Evolutionary conservation across 176 grass and related monocot genomes (phyloP).

Genomic region (Avena sativa): DNA sequence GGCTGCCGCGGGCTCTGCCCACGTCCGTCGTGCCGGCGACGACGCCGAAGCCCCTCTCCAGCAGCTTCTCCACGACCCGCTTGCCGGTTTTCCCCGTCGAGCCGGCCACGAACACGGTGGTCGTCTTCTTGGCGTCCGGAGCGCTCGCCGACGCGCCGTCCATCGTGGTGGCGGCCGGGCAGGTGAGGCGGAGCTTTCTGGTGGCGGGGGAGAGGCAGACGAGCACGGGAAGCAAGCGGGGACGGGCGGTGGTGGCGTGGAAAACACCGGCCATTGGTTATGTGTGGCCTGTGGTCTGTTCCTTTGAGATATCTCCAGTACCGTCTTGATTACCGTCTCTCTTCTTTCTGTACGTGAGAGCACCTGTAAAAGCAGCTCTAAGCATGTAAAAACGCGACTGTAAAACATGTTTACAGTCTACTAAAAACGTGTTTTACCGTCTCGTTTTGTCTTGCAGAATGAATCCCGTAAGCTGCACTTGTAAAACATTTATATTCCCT

Average conservation of each 20-base stretch:
- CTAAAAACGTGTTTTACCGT: too few relatives aligned
- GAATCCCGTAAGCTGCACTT: too few relatives aligned
- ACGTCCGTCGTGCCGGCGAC: slow-evolving; percentile 63
- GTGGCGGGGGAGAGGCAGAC: slow-evolving; percentile 17
- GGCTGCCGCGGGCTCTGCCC: slow-evolving; percentile 42
- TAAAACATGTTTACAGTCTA: too few relatives aligned
- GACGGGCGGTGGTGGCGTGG: slow-evolving; percentile 22
- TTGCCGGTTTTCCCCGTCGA: slow-evolving; percentile 74
- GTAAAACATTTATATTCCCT: too few relatives aligned
- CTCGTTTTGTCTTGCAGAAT: too few relatives aligned
- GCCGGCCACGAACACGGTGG: slow-evolving; percentile 70
- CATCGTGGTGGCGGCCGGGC: slow-evolving; percentile 42
- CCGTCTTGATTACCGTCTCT: too few relatives aligned
- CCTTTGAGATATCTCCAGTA: too few relatives aligned
- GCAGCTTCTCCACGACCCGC: slow-evolving; percentile 68
- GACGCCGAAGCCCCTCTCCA: slow-evolving; percentile 59
- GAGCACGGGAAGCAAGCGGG: slow-evolving; percentile 14
- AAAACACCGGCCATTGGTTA: neutral
- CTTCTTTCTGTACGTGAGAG: too few relatives aligned
- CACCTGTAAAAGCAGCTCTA: too few relatives aligned
- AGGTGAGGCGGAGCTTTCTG: slow-evolving; percentile 33
- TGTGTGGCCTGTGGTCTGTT: too few relatives aligned
- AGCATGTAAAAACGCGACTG: too few relatives aligned
- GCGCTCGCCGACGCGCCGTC: slow-evolving; percentile 34
- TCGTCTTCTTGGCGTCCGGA: slow-evolving; percentile 43